Percentiles rank a stretch among this genome's conserved stretches.
phyloP scores from a whole-genome alignment of 495 filamentous ascomycete species.

The Aspergillus steynii region DNA sequence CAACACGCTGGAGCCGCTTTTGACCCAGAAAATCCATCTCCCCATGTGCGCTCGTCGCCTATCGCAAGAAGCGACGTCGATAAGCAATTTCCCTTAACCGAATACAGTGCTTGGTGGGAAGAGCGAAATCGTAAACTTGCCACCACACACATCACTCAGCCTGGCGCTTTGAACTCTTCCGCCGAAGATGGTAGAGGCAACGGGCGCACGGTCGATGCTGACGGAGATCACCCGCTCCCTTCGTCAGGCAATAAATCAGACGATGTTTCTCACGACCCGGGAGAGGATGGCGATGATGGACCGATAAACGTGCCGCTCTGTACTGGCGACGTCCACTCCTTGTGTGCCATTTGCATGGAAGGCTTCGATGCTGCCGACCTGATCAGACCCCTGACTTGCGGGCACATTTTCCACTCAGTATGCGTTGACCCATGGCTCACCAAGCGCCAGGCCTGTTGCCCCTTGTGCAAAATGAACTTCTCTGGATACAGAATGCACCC shows the following conservation, averaged over 20 bases:
- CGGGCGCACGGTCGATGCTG: background rate
- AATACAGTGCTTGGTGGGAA: constrained; percentile 85
- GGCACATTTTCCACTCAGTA: constrained; percentile 91
- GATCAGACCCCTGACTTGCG: constrained; percentile 85
- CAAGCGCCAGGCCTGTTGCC: constrained; percentile 88
- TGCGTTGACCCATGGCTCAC: constrained; percentile 98
- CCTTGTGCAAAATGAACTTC: constrained; percentile 78
- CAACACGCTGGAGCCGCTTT: background rate
- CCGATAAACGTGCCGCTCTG: constrained; percentile 53
- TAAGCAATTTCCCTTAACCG: constrained; percentile 81
- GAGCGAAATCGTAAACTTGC: constrained; percentile 3
- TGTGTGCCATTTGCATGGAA: constrained; percentile 89
- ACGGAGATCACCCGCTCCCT: background rate
- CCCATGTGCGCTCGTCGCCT: constrained; percentile 5
- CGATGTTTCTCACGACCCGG: background rate
- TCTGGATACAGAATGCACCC: background rate
- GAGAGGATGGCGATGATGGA: constrained; percentile 35
- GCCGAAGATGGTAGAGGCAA: background rate
- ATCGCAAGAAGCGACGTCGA: constrained; percentile 63
- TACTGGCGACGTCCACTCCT: constrained; percentile 61
- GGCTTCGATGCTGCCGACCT: constrained; percentile 82
- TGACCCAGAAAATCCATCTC: constrained; percentile 17
- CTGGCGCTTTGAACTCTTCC: background rate
- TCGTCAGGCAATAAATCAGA: background rate
- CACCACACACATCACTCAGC: background rate